phyloP scores from a whole-genome alignment of 257 asterid species.

The Forsythia suspensa region DNA sequence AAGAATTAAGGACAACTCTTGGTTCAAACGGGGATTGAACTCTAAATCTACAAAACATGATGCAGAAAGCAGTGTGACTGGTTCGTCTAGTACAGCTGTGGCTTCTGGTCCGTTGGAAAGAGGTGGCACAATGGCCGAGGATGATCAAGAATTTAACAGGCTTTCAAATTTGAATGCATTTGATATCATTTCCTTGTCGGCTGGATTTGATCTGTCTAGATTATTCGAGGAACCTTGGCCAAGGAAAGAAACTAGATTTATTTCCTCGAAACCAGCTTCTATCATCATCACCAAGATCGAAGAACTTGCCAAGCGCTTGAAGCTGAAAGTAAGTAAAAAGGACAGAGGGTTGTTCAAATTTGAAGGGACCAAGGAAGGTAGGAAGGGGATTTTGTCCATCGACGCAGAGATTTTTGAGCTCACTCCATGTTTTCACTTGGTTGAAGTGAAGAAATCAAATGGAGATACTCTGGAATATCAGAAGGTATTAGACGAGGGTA shows the following conservation, averaged over 20 bases:
- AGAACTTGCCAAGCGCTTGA: constrained; percentile 62
- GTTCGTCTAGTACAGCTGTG: constrained; percentile 27
- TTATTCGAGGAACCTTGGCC: constrained; percentile 64
- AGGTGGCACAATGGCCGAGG: constrained; percentile 14
- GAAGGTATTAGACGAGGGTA: constrained; percentile 52
- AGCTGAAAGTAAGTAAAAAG: constrained; percentile 62
- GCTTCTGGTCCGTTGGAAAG: constrained; percentile 14
- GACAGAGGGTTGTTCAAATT: constrained; percentile 69
- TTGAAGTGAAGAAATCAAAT: constrained; percentile 68
- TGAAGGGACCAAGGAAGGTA: constrained; percentile 70
- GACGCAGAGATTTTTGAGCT: constrained; percentile 86
- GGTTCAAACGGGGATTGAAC: constrained; percentile 55
- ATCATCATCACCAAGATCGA: constrained; percentile 66
- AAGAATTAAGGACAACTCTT: constrained; percentile 50
- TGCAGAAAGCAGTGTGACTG: constrained; percentile 32
- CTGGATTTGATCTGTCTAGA: constrained; percentile 71
- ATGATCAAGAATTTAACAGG: constrained; percentile 28
- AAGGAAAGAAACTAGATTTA: constrained; percentile 65
- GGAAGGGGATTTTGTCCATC: constrained; percentile 60
- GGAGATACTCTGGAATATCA: constrained; percentile 82
- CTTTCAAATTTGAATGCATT: constrained; percentile 70
- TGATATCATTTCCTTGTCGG: constrained; percentile 70
- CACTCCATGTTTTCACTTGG: constrained; percentile 59
- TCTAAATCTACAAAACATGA: constrained; percentile 28
- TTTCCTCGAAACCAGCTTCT: constrained; percentile 67